Evolutionary conservation across 768 basidiomycete species (phyloP), one percentile per base, ranked within the genome.

Genomic region (Kockovaella imperatae): DNA sequence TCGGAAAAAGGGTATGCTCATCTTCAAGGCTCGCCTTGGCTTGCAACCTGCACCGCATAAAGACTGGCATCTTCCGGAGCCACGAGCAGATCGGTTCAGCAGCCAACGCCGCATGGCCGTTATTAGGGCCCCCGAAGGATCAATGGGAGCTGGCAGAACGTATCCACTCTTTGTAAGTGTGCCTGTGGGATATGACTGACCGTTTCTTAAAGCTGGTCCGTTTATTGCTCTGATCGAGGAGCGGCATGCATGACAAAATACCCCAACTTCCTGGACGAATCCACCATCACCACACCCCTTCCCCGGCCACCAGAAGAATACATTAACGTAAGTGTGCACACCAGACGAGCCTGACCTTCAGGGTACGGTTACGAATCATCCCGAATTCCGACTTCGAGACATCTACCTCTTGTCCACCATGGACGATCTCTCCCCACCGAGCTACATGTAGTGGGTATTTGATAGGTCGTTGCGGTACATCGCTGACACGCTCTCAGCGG

Each of bases 111-210:
- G 20, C 44, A 4, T 49, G 39, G 48, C 48, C 42, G 24, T 23
- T 54, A 4, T 41, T 54, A n/a, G 56, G 52, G 10, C 50, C 53
- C 7, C 49, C 57, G 3, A 54, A 49, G 31, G 35, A 49, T 38
- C 56, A 61, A 35, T 45, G 39, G 41, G 59, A 57, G 14, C 26
- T 61, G 24, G 40, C 48, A 14, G 56, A 61, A 41, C 32, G 59
- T 7, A 61, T 61, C 8, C 59, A 61, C 28, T 47, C 59, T 3
- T 61, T 61, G 58, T 60, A 26, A 42, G 58, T 60, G 17, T 7
- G 7, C 4, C 26, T 13, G 5, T 13, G 15, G 20, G 21, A 21
- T 6, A 18, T n/a, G n/a, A n/a, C n/a, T n/a, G n/a, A n/a, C n/a
- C n/a, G n/a, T n/a, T n/a, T n/a, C n/a, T n/a, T n/a, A n/a, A n/a